A percentile compares a stretch with the other conserved stretches of the same genome.
Evolutionary conservation across 2,329 filamentous ascomycete species (phyloP).

Genomic region (Epichloe sylvatica): DNA sequence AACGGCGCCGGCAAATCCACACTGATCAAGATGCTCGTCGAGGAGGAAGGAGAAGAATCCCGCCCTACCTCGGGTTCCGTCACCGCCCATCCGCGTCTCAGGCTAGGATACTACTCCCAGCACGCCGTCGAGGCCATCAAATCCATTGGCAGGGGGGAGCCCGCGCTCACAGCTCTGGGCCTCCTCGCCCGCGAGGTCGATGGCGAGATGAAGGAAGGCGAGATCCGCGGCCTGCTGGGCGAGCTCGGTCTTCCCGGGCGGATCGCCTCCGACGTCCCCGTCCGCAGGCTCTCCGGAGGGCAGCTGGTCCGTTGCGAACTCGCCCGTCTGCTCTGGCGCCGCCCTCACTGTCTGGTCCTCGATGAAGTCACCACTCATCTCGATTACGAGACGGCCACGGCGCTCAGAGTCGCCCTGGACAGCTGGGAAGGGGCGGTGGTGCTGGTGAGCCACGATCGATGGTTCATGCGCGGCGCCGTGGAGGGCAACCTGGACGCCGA

Average conservation of each 20-base stretch:
- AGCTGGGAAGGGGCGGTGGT: slow-evolving; percentile 62
- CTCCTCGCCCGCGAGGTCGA: slow-evolving; percentile 44
- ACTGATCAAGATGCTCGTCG: slow-evolving; percentile 56
- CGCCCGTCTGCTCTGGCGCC: slow-evolving; percentile 51
- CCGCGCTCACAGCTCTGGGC: slow-evolving; percentile 48
- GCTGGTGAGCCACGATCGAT: slow-evolving; percentile 70
- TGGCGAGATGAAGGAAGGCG: slow-evolving; percentile 47
- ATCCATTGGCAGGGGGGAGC: slow-evolving; percentile 31
- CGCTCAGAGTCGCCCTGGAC: slow-evolving; percentile 51
- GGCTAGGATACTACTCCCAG: slow-evolving; percentile 66
- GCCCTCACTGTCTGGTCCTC: slow-evolving; percentile 59
- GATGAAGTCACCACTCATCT: slow-evolving; percentile 79
- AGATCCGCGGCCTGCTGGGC: slow-evolving; percentile 50
- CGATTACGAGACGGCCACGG: slow-evolving; percentile 67
- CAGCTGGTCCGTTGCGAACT: slow-evolving; percentile 56
- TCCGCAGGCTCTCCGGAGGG: slow-evolving; percentile 63
- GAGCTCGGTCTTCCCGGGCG: slow-evolving; percentile 57
- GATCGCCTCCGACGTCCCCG: slow-evolving; percentile 57
- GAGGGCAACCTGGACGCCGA: slow-evolving; percentile 23
- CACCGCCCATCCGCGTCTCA: slow-evolving; percentile 52
- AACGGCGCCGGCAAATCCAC: slow-evolving; percentile 79
- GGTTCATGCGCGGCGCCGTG: slow-evolving; percentile 61
- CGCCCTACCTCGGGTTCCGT: slow-evolving; percentile 48
- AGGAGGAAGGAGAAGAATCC: slow-evolving; percentile 25
- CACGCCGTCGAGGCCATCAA: slow-evolving; percentile 61